These are phyloP conservation scores for Haplosporangium gracile DNA, from an alignment of 192 early-diverging fungal species.

Conservation along the genomic window DNA sequence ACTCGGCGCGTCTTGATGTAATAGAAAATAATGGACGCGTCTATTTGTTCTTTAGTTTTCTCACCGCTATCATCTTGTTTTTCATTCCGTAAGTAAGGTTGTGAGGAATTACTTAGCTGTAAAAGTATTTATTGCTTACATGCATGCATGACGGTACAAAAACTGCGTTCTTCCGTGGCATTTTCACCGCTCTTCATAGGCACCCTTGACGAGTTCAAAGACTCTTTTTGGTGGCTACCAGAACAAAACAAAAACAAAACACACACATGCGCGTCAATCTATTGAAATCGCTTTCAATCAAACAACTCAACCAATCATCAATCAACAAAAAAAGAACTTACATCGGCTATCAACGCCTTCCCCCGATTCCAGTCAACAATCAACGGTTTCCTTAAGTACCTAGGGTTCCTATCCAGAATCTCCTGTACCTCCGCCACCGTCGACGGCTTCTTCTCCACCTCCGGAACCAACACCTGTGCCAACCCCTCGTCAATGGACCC, in stretches of 20 bases:
- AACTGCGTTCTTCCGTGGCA: background rate
- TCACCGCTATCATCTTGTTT: no score
- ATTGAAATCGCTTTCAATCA: background rate
- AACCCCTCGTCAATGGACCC: slow-evolving; percentile 13
- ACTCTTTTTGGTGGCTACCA: background rate
- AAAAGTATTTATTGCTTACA: no score
- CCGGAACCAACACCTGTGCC: background rate
- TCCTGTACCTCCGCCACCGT: slow-evolving; percentile 34
- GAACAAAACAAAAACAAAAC: background rate
- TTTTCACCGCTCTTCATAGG: no score
- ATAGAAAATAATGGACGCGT: no score
- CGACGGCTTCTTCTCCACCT: background rate
- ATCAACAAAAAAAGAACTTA: slow-evolving; percentile 10
- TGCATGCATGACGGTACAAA: no score
- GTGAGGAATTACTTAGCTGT: no score
- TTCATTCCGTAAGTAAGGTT: no score
- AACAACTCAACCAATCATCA: background rate
- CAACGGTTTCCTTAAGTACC: slow-evolving; percentile 34
- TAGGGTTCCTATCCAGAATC: slow-evolving; percentile 18
- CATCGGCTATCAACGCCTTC: slow-evolving; percentile 37
- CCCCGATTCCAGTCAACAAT: slow-evolving; percentile 42
- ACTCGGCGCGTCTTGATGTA: no score
- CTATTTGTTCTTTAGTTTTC: no score
- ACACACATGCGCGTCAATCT: background rate
- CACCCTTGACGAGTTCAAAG: background rate